Evolutionary conservation across 1,139 yeast genomes (phyloP), one percentile per base, ranked within the genome.

Genomic region (Scheffersomyces cryptocercus): DNA sequence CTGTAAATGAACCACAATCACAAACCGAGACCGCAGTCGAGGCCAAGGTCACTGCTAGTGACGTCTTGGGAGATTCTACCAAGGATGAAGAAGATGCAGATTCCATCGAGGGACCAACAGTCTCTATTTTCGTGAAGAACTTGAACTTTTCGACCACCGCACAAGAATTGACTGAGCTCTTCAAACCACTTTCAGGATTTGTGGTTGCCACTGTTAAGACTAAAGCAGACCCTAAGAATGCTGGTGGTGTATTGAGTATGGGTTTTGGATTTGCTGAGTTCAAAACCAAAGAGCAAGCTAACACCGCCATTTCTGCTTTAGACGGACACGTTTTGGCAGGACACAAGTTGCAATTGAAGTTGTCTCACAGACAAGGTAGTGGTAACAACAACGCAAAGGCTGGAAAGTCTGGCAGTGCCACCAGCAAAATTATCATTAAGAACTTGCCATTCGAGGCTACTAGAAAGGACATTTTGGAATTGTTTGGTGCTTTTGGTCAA

Each of bases 241-340:
- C 78, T 1, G 85, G 85, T 7, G 75, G 79, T 45, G 69, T 75
- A 13, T 75, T 84, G 48, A 88, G 97, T 56, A 93, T 93, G 99
- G 99, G 99, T 29, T 93, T 90, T 60, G 99, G 99, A 0, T 93
- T 93, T 67, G 97, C 82, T 28, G 99, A 93, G 65, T 95, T 90
- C 65, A 81, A 73, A 54, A 79, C 91, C 4, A 81, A 81, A 52
- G 88, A 83, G 39, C 84, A 86, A 56, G 99, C 99, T 0, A 74
- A 79, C 37, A 75, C 79, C 13, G 98, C 97, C 4, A 81, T 89
- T 42, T 63, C 76, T 26, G 77, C 85, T 0, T 70, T 90, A 73
- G 89, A 93, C 62, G 96, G 91, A 1, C 77, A 82, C 49, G 81
- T 82, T 1, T 75, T 93, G 43, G 96, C 89, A 61, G 98, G 97